Evolutionary conservation across 2,329 filamentous ascomycete species (phyloP), one percentile per base, ranked within the genome.

Genomic region (Sclerotinia spermophila): DNA sequence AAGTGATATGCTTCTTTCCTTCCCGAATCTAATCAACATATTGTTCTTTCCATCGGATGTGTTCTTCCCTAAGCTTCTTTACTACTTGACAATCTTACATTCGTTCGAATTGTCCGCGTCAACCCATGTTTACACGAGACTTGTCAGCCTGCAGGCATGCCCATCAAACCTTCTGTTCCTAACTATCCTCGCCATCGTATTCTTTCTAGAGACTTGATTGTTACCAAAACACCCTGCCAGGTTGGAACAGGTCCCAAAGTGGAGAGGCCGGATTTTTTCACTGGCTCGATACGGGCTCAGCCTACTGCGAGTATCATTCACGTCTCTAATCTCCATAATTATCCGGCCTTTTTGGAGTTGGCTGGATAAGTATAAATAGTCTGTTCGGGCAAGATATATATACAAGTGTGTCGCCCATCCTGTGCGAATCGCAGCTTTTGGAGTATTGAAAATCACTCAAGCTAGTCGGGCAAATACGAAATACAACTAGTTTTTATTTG

Each of bases 401-500:
- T 65, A 53, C 45, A 48, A 65, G 33, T 30, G 33, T 40, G 45
- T 53, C 38, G 10, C 44, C 17, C 24, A 21, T 65, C 17, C 5
- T 65, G 5, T n/a, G 40, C 27, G n/a, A 30, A 44, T 38, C 21
- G 42, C 27, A 30, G 64, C 35, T n/a, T 48, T 65, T 5, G 27
- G 13, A 56, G 42, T 67, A 19, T 58, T 33, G 5, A 6, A 67
- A 44, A 30, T 24, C 19, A 42, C 51, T 21, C 51, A 33, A 58
- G 27, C n/a, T 27, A n/a, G 65, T 67, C 48, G 33, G 19, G 35
- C 51, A 44, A 7, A 64, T 40, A 64, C 53, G 68, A 69, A 59
- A 69, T 68, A 51, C 66, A 56, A 74, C 38, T 67, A 71, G 27
- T 42, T n/a, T n/a, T 44, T 6, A 27, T 53, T n/a, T 40, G 5